phyloP scores from a whole-genome alignment of 2,329 filamentous ascomycete genomes.

The Ascochyta lentis region DNA sequence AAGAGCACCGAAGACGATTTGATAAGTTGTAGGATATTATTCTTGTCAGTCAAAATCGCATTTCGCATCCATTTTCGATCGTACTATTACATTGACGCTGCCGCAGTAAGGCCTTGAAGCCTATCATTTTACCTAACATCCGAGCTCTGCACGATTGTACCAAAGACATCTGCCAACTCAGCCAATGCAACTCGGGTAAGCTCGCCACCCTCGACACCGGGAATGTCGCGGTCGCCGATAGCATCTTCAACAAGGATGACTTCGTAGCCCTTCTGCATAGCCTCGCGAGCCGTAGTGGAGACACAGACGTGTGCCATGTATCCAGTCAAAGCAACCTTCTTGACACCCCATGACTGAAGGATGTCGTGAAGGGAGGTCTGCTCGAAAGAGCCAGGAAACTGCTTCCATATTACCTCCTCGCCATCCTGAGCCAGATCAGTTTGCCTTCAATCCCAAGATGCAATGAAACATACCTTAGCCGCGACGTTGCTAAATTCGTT shows the following conservation, averaged over 20 bases:
- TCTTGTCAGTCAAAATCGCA: no score
- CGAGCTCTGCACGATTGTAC: slow-evolving; percentile 61
- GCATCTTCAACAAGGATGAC: slow-evolving; percentile 67
- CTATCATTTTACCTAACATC: slow-evolving; percentile 50
- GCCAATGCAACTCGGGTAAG: slow-evolving; percentile 58
- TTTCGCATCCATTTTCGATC: no score
- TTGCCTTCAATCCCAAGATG: background rate
- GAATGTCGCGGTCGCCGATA: slow-evolving; percentile 71
- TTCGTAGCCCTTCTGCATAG: slow-evolving; percentile 67
- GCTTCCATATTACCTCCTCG: slow-evolving; percentile 65
- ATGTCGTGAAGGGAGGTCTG: slow-evolving; percentile 65
- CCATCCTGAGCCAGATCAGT: slow-evolving; percentile 41
- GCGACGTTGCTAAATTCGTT: slow-evolving; percentile 67
- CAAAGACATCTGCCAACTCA: slow-evolving; percentile 70
- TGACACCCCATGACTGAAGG: slow-evolving; percentile 58
- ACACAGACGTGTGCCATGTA: slow-evolving; percentile 73
- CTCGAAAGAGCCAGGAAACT: slow-evolving; percentile 65
- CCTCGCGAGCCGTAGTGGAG: slow-evolving; percentile 68
- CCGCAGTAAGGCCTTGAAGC: background rate
- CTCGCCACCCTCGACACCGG: slow-evolving; percentile 64
- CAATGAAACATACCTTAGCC: slow-evolving; percentile 43
- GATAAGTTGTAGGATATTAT: no score
- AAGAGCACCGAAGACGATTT: no score
- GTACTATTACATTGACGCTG: background rate
- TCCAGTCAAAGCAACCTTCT: slow-evolving; percentile 67